These are phyloP conservation scores for Setaria italica DNA, from an alignment of 202 grass and related monocot genomes.

Conservation along the genomic window DNA sequence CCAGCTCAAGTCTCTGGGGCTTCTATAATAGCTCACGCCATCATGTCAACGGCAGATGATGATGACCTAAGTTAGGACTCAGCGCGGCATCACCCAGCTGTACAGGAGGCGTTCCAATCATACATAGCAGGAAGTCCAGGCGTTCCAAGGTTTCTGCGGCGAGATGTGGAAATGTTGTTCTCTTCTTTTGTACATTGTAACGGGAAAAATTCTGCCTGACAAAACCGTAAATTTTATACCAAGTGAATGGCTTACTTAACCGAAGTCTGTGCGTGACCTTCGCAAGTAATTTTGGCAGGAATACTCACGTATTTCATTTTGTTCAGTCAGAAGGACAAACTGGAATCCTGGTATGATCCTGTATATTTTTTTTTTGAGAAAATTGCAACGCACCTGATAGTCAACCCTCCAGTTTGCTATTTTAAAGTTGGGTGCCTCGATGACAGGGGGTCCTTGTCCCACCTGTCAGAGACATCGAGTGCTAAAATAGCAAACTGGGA, in stretches of 20 bases:
- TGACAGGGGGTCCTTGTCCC: neutral
- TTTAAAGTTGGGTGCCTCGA: neutral
- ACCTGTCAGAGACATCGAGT: neutral
- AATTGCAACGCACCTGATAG: neutral
- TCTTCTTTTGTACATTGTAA: constrained; percentile 62
- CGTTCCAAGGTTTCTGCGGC: constrained; percentile 14
- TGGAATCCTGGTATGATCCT: neutral
- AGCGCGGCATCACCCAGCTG: constrained; percentile 42
- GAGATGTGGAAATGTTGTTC: constrained; percentile 23
- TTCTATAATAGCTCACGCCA: constrained; percentile 66
- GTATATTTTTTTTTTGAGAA: neutral
- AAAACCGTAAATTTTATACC: constrained; percentile 34
- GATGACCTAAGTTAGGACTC: constrained; percentile 43
- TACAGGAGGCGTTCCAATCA: constrained; percentile 42
- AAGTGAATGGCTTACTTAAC: constrained; percentile 31
- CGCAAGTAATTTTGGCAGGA: neutral
- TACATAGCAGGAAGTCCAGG: constrained; percentile 33
- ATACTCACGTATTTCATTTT: neutral
- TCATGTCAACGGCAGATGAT: constrained; percentile 7
- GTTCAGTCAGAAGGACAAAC: neutral
- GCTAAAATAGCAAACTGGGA: neutral
- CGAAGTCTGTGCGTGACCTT: neutral
- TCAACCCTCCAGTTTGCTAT: neutral
- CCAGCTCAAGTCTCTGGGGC: constrained; percentile 81
- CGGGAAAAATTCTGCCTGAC: neutral